phyloP scores from a whole-genome alignment of 768 basidiomycete species.

The Coprinellus aureogranulatus region DNA sequence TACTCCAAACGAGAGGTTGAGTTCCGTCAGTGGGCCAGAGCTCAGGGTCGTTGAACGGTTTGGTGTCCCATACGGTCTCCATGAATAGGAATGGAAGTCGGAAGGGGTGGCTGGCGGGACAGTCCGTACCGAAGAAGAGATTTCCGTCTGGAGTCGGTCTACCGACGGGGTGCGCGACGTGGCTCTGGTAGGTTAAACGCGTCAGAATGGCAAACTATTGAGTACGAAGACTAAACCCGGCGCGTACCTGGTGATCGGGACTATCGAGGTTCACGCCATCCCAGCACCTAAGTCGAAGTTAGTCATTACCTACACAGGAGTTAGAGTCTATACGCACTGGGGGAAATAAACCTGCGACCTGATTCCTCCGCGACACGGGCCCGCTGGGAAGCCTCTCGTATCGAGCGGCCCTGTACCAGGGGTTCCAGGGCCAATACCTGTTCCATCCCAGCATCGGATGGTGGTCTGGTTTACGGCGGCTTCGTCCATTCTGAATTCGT shows the following conservation, averaged over 20 bases:
- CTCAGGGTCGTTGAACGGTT: conserved; percentile 6
- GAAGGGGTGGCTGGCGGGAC: conserved; percentile 10
- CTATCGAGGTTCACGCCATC: conserved; percentile 12
- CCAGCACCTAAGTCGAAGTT: conserved; percentile 7
- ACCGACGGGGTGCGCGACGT: conserved; percentile 9
- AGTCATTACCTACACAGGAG: not conserved
- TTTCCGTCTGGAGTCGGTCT: not conserved
- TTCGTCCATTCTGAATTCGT: not conserved
- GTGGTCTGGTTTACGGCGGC: conserved; percentile 10
- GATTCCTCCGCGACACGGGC: conserved; percentile 3
- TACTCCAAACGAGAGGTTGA: conserved; percentile 14
- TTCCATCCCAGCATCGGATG: conserved; percentile 11
- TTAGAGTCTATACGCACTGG: not conserved
- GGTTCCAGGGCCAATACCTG: conserved; percentile 7
- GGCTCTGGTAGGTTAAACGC: conserved; percentile 4
- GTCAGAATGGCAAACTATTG: too few species aligned
- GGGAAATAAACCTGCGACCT: conserved; percentile 9
- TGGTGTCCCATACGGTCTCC: conserved; percentile 14
- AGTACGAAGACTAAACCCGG: too few species aligned
- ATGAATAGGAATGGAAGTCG: conserved; percentile 12
- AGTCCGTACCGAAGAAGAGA: conserved; percentile 8
- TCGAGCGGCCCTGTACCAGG: conserved; percentile 4
- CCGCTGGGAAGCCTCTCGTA: conserved; percentile 3
- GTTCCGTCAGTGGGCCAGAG: conserved; percentile 6
- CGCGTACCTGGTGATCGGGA: conserved; percentile 2